Conservation (phyloP, 352 stramenopile genomes). For the Phytophthora citricola region DNA sequence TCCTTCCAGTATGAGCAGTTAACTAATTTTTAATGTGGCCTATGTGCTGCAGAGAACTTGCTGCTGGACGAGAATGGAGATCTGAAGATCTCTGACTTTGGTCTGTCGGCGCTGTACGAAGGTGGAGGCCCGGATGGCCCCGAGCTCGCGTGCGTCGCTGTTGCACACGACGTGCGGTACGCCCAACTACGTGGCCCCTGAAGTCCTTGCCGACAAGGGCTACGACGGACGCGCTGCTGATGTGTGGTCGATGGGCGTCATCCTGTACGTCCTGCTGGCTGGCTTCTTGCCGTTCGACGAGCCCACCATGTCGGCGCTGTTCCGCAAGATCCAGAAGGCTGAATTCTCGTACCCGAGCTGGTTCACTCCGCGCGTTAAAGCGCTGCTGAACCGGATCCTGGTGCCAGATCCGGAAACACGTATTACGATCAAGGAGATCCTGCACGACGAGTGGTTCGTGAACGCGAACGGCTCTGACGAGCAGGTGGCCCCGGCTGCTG, state of each 20-base stretch:
- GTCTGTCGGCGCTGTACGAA: conserved; percentile 94
- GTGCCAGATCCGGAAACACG: conserved; percentile 92
- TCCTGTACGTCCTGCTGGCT: conserved; percentile 96
- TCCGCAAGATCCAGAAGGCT: conserved; percentile 97
- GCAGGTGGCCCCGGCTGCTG: conserved; percentile 22
- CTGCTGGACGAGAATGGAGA: conserved; percentile 96
- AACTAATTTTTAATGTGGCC: conserved; percentile 2
- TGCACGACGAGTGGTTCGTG: conserved; percentile 91
- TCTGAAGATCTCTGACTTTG: conserved; percentile 99
- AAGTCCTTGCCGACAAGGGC: conserved; percentile 94
- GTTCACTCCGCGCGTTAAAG: conserved; percentile 91
- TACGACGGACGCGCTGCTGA: conserved; percentile 94
- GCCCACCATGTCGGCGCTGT: conserved; percentile 95
- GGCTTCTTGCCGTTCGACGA: conserved; percentile 96
- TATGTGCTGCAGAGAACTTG: conserved; percentile 88
- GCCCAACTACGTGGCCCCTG: conserved; percentile 96
- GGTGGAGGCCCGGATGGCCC: conserved; percentile 76
- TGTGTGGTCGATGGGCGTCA: conserved; percentile 99
- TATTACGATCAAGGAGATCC: conserved; percentile 89
- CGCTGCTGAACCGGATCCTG: conserved; percentile 93
- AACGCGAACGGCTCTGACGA: conserved; percentile 59
- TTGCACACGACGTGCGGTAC: conserved; percentile 97
- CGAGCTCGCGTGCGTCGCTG: conserved; percentile 88
- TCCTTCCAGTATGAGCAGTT: neutral
- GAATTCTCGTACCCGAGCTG: conserved; percentile 95